Base-by-base conservation (phyloP, 768 basidiomycete species). In the Rhodotorula graminis region DNA sequence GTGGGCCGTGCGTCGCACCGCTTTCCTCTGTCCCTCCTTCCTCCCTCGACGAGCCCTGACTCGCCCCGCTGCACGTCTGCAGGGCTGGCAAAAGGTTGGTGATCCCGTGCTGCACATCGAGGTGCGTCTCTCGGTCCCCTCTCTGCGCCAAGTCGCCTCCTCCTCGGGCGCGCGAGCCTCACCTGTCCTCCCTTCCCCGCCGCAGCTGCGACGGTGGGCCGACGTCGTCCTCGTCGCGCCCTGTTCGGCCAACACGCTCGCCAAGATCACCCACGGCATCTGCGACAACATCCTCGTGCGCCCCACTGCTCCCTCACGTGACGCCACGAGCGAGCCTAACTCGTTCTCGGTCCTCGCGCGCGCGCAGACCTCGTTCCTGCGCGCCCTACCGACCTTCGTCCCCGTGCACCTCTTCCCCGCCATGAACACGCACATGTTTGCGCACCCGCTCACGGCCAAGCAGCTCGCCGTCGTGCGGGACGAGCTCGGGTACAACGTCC, bases 401-500 rank as follows among this genome's bases (percentile, higher is more conserved):
- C 90, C 90, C 14, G 93, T 92, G 14, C 92, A 89, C 78, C 81
- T 97, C 50, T 98, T 94, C 79, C 95, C 95, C 3, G 96, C 95
- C 0, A 99, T 98, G 95, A 99, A 99, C 81, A 98, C 96, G 7
- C 84, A 92, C 75, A 99, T 99, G 95, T 98, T 91, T 79, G 87
- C 90, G 70, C 94, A 98, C 79, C 93, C 93, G 29, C 84, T 98
- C 57, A 97, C 94, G 0, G 85, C 87, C 2, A 86, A 90, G 73
- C 96, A 99, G 78, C 81, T 98, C 56, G 85, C 87, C 33, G 78
- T 90, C 52, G 85, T 95, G 11, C 84, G 84, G 40, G 90, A 93
- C 2, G 85, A 90, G 53, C 85, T 97, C 18, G 84, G 86, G 21
- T 99, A 98, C 79, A 82, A 86, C 33, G 85, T 98, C 25, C 84